Evolutionary conservation across 2,329 filamentous ascomycete species (phyloP), one percentile per base, ranked within the genome.

Genomic region (Hypoxylon sp.): DNA sequence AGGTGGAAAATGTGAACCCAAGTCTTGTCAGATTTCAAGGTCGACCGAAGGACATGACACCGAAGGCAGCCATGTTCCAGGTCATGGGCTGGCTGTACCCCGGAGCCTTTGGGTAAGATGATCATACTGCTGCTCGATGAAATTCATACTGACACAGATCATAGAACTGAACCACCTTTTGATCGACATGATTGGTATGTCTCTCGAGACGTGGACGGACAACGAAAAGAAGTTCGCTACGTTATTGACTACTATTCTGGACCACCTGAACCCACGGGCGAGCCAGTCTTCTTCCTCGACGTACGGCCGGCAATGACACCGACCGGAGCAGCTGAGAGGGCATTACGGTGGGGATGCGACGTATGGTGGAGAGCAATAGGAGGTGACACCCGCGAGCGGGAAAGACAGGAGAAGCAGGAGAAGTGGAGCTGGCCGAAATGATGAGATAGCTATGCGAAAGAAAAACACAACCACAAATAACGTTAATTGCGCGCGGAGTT

Each of bases 111-210:
- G 91, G 82, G 90, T 93, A 79, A 77, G 89, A 81, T 34, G 19
- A 23, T 12, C 25, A 9, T 19, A 3, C 12, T 27, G 1, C n/a
- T 16, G 1, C 7, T 11, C 25, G 11, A 32, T 23, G 21, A 7
- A 7, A 19, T n/a, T 30, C 37, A n/a, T 54, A 37, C 27, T 55
- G 56, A 70, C 23, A 9, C 39, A 12, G 55, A 59, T 30, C 56
- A 32, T 68, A 93, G 91, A 4, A 90, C 90, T 6, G 90, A 93
- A 56, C 91, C 93, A 9, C 96, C 96, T 1, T 99, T 99, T 74
- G 96, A 99, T 79, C 89, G 96, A 67, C 96, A 99, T 78, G 96
- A 99, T 78, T 99, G 96, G 96, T 98, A 91, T 76, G 92, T 99
- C 43, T 87, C 92, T 70, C 87, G 96, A 68, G 86, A 90, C 32